Percentiles rank a stretch among this genome's conserved stretches.
Evolutionary conservation across 208 protist genomes (phyloP).

Genomic region (Leishmania amazonensis): DNA sequence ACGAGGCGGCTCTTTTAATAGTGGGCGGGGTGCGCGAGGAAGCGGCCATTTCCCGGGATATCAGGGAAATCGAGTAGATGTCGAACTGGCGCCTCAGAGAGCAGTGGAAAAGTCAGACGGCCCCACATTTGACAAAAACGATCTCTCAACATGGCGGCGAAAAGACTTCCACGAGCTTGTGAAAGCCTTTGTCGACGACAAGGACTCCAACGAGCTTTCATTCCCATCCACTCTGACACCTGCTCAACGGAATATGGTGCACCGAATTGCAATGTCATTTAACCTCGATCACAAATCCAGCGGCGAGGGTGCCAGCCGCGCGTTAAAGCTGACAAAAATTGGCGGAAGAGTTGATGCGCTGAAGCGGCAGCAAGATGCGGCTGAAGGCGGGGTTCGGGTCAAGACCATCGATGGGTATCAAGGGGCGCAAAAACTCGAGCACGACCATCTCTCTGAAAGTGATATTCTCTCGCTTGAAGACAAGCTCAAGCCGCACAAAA

Average conservation of each 20-base stretch:
- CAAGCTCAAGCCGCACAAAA: conserved; percentile 41
- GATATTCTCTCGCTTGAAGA: conserved; percentile 33
- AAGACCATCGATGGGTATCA: conserved; percentile 81
- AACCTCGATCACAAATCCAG: conserved; percentile 72
- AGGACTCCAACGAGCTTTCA: conserved; percentile 51
- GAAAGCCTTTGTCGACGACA: conserved; percentile 74
- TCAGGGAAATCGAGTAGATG: background rate
- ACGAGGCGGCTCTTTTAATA: background rate
- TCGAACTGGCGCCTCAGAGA: background rate
- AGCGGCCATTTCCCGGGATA: background rate
- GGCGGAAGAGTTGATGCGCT: conserved; percentile 30
- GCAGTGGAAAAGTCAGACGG: background rate
- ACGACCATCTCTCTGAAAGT: conserved; percentile 36
- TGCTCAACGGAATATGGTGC: conserved; percentile 61
- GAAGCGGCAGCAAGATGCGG: conserved; percentile 40
- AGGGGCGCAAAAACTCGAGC: conserved; percentile 68
- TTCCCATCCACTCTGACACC: conserved; percentile 72
- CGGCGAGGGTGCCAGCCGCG: conserved; percentile 43
- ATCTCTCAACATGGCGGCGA: conserved; percentile 65
- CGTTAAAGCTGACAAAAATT: conserved; percentile 70
- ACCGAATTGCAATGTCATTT: conserved; percentile 73
- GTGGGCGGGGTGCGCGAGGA: background rate
- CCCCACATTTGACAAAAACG: conserved; percentile 34
- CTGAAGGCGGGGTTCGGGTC: conserved; percentile 40
- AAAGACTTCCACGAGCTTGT: conserved; percentile 78